These are phyloP conservation scores for Sugiyamaella pinicola DNA, from an alignment of 1,139 yeast species.

Conservation along the genomic window DNA sequence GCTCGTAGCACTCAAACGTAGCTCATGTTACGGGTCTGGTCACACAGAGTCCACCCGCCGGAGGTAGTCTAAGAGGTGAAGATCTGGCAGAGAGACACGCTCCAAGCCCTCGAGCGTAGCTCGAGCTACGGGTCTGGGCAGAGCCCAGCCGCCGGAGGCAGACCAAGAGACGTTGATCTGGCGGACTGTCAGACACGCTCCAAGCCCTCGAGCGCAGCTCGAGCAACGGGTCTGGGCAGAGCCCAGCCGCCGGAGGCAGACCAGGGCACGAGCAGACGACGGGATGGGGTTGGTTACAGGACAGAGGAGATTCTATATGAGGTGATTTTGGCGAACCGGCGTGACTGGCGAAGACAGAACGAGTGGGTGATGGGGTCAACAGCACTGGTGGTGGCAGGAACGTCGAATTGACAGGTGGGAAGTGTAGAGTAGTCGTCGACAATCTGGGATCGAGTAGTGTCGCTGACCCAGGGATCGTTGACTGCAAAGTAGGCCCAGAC, in stretches of 20 bases:
- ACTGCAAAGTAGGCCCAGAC: conserved; percentile 62
- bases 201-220: not conserved
- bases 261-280: not conserved
- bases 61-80: no score
- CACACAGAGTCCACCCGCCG: no score
- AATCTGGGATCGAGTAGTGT: conserved; percentile 50
- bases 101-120: no score
- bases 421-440: conserved; percentile 44
- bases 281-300: not conserved
- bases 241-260: not conserved
- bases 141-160: no score
- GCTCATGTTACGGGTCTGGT: no score
- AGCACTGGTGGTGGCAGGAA: conserved; percentile 35
- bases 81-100: no score
- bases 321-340: conserved; percentile 47
- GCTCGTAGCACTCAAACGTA: no score
- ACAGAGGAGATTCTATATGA: not conserved
- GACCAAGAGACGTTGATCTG: no score
- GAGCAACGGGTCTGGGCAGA: not conserved
- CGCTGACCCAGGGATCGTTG: conserved; percentile 63
- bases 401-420: conserved; percentile 39
- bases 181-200: no score
- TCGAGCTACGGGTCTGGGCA: no score
- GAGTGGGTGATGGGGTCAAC: conserved; percentile 51
- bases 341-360: conserved; percentile 59